Evolutionary conservation across 768 basidiomycete species (phyloP), one percentile per base, ranked within the genome.

Genomic region (Clavulina sp.): DNA sequence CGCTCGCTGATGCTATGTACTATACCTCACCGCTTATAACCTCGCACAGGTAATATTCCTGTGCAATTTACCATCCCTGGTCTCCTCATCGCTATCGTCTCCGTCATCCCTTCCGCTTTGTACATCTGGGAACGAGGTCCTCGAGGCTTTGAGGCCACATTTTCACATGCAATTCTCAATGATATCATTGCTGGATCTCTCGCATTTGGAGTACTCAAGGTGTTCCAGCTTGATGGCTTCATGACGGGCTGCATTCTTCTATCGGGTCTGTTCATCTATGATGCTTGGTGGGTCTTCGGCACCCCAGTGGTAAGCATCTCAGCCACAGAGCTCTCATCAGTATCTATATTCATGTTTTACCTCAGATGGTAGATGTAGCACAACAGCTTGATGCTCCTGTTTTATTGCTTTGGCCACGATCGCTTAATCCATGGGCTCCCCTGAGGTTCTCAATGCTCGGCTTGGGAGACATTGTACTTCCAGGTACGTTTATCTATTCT

Each of bases 231-330:
- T 30, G 93, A 97, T 64, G 84, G 84, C 5, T 93, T 96, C 71
- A 66, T 72, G 59, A 95, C 93, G 16, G 93, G 89, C 4, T 73
- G 73, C 36, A 76, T 88, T 54, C 72, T 96, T 2, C 70, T 99
- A 4, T 73, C 74, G 2, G 89, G 86, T 3, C 69, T 99, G 23
- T 88, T 96, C 66, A 43, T 95, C 38, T 97, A 97, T 62, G 93
- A 97, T 62, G 76, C 95, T 36, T 93, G 81, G 75, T 95, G 86
- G 86, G 88, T 92, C 2, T 92, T 91, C 62, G 84, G 84, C 19
- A 84, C 83, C 0, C 74, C 79, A 60, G 84, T 88, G 65, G 84
- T 84, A 63, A 52, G 47, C 34, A 21, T 38, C 34, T 40, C 29
- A 29, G 24, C 23, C 21, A 31, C 34, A 21, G 48, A 9, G 23